phyloP scores from a whole-genome alignment of 306 rosid species.

The Vigna unguiculata region DNA sequence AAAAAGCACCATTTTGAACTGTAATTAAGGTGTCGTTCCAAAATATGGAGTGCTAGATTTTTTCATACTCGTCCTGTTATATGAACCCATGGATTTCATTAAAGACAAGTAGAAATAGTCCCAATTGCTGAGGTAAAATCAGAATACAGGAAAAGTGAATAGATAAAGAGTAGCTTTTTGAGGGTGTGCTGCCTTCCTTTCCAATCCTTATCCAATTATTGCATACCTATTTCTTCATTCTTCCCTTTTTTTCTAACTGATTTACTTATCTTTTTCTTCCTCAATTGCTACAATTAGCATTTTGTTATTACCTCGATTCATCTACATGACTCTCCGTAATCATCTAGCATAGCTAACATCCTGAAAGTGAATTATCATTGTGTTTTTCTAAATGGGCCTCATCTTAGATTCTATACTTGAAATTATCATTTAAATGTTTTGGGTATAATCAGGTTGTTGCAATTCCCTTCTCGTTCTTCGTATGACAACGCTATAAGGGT shows the following conservation, averaged over 20 bases:
- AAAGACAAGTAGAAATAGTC: constrained; percentile 1
- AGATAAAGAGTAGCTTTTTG: not conserved
- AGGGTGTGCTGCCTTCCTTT: not conserved
- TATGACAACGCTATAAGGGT: constrained; percentile 51
- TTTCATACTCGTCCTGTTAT: not conserved
- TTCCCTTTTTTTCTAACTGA: not conserved
- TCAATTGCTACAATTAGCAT: not conserved
- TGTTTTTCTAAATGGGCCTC: not conserved
- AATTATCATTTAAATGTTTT: constrained; percentile 29
- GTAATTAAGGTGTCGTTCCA: not conserved
- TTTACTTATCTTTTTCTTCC: not conserved
- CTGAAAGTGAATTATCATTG: not conserved
- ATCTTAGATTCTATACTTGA: constrained; percentile 11
- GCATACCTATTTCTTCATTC: constrained; percentile 1
- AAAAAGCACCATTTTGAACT: not conserved
- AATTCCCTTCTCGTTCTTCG: constrained; percentile 55
- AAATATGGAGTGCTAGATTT: constrained; percentile 7
- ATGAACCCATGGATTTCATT: not conserved
- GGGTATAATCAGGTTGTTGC: constrained; percentile 71
- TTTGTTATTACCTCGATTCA: not conserved
- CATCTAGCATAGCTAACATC: constrained; percentile 6
- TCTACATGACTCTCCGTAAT: not conserved
- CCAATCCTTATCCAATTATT: not conserved
- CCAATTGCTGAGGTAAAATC: not conserved
- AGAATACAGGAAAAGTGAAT: not conserved